These are phyloP conservation scores for Bassia scoparia DNA, from an alignment of 148 eudicot genomes.

Conservation along the genomic window DNA sequence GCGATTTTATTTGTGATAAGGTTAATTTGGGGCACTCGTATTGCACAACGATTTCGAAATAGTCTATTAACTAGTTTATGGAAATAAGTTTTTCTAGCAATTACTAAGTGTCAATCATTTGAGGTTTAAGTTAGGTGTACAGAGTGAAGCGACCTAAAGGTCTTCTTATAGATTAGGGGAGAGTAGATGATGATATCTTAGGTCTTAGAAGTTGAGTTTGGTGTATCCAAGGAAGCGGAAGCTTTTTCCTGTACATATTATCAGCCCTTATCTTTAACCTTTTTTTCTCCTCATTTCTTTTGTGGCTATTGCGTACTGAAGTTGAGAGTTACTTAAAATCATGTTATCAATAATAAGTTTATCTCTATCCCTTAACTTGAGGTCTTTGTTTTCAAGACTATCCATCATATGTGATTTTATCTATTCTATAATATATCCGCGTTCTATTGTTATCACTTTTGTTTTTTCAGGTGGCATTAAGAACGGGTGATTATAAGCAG, in stretches of 20 bases:
- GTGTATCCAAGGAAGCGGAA: background rate
- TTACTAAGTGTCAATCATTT: background rate
- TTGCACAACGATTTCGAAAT: background rate
- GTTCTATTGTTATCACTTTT: background rate
- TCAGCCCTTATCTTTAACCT: background rate
- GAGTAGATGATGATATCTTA: no score
- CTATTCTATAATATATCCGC: background rate
- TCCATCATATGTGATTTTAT: background rate
- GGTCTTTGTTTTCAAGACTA: background rate
- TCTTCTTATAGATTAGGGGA: background rate
- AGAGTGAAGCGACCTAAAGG: background rate
- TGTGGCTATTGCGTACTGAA: no score
- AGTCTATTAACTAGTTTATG: background rate
- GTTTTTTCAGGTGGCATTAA: slow-evolving; percentile 81
- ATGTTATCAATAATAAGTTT: background rate
- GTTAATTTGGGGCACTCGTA: background rate
- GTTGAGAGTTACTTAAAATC: background rate
- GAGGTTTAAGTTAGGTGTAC: background rate
- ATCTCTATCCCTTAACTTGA: background rate
- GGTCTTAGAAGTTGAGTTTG: background rate
- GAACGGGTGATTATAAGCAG: slow-evolving; percentile 79
- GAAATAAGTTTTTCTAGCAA: background rate
- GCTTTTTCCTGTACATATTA: background rate
- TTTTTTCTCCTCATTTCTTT: background rate
- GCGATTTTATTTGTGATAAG: background rate